Evolutionary conservation across 2,329 filamentous ascomycete species (phyloP), one percentile per base, ranked within the genome.

Genomic region (Pestalotiopsis sp.): DNA sequence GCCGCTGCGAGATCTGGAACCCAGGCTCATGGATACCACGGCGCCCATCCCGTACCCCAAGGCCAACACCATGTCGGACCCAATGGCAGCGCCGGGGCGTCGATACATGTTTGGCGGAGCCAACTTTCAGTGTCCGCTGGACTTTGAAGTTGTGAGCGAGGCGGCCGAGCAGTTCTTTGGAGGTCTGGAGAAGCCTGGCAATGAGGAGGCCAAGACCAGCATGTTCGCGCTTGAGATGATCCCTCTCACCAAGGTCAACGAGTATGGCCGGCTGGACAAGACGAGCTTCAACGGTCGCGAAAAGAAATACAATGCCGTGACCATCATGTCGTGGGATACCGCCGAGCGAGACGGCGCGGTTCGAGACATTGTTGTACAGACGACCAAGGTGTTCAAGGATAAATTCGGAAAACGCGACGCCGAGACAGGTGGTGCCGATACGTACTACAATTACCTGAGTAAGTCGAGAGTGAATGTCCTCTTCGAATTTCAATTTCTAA

Each of bases 51-150:
- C 83, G 0, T 85, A 85, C 70, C 73, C 77, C 1, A 71, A 75
- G 23, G 73, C 81, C 61, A 86, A 86, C 70, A 76, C 74, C 1
- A 0, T 73, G 79, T 39, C 82, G 83, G 68, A 76, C 75, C 0
- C 77, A 77, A 52, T 78, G 80, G 12, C 61, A 12, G 25, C 39
- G 77, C 76, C 0, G 75, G 80, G n/a, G 78, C 82, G 2, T 78
- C 77, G 59, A 77, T 81, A 5, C 80, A 78, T 66, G 70, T 77
- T 7, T 74, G 83, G 84, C 64, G 83, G 83, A 0, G 76, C 82
- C 12, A 84, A 82, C 66, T 82, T 82, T 70, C 78, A 79, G 9
- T 77, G 83, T 38, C 83, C 84, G 0, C 72, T 86, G 25, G 76
- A 76, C 23, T 73, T 73, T 7, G 69, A 70, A 0, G 81, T 82